Evolutionary conservation across 768 basidiomycete genomes (phyloP).

Genomic region (Phanerochaete sordida): DNA sequence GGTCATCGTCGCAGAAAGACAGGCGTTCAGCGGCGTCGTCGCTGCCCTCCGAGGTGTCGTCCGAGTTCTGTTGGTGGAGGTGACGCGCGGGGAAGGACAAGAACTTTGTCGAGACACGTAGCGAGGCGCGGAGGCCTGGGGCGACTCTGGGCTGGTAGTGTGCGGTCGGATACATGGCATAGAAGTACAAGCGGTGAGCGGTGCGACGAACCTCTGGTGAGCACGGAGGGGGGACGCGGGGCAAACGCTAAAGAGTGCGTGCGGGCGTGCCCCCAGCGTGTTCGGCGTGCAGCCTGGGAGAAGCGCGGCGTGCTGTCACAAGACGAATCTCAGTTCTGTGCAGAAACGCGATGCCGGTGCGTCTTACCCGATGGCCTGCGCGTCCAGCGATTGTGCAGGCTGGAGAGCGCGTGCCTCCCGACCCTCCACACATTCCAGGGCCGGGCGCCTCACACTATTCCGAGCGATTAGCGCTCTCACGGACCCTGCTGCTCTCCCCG

Average conservation of each 20-base stretch:
- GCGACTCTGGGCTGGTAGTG: constrained; percentile 4
- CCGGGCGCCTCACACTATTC: not conserved
- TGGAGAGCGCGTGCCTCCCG: not conserved
- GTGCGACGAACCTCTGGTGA: constrained; percentile 7
- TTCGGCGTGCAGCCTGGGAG: not conserved
- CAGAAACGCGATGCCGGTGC: not conserved
- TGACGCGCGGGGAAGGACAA: not conserved
- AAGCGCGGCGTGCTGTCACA: not conserved
- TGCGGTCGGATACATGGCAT: not conserved
- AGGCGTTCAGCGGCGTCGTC: constrained; percentile 1
- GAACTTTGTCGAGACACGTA: constrained; percentile 4
- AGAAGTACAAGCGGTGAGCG: not conserved
- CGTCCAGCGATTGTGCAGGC: not conserved
- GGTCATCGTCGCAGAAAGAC: constrained; percentile 14
- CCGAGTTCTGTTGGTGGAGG: not conserved
- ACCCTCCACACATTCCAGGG: not conserved
- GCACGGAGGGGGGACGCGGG: not conserved
- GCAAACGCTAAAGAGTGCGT: not conserved
- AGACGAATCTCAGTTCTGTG: not conserved
- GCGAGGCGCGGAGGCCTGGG: constrained; percentile 1
- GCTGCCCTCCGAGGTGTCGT: not conserved
- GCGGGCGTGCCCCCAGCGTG: constrained; percentile 2
- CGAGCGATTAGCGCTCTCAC: not conserved
- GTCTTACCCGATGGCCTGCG: not conserved
- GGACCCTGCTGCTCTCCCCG: no score